Evolutionary conservation across 2,329 filamentous ascomycete species (phyloP), one percentile per base, ranked within the genome.

Genomic region (Trichoderma simmonsii): DNA sequence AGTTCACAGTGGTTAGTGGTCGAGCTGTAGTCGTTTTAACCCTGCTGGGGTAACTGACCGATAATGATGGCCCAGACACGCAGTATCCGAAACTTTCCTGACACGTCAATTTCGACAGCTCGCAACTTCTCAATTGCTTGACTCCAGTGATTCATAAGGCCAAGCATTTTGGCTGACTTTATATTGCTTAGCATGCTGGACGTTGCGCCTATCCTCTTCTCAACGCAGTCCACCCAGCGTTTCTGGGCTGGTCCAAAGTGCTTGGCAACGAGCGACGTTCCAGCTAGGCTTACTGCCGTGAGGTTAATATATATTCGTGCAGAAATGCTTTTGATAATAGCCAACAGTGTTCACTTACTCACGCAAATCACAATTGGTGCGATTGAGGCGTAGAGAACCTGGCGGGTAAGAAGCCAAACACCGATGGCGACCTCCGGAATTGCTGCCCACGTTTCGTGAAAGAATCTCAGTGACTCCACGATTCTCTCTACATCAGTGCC

Each of bases 401-500:
- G 30, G 7, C 36, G 69, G 6, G 63, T 54, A 18, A 75, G 51
- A 9, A 74, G n/a, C 32, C 72, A 75, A 15, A 71, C 70, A 15
- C 70, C 74, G 4, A 75, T 12, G 6, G 28, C 73, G 32, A 74
- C 34, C 61, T 75, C 72, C 48, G 83, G 73, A 0, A 78, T 24
- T 39, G 77, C 76, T 1, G 81, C 79, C 81, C 81, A 83, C 5
- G 79, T 72, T 26, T 82, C 80, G 72, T 81, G 77, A 12, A 82
- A 62, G 6, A 67, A 64, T 6, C 74, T 51, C 26, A 80, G 60
- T 18, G 78, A 77, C 26, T 66, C 61, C 0, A 73, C 73, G 12
- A 82, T 78, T 24, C 75, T 73, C 18, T 84, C 83, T 14, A 86
- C 79, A 70, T 85, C 84, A 4, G 83, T 81, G 62, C 81, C 84